These are phyloP conservation scores for Botrytis aclada DNA, from an alignment of 2,329 filamentous ascomycete genomes.

Conservation along the genomic window DNA sequence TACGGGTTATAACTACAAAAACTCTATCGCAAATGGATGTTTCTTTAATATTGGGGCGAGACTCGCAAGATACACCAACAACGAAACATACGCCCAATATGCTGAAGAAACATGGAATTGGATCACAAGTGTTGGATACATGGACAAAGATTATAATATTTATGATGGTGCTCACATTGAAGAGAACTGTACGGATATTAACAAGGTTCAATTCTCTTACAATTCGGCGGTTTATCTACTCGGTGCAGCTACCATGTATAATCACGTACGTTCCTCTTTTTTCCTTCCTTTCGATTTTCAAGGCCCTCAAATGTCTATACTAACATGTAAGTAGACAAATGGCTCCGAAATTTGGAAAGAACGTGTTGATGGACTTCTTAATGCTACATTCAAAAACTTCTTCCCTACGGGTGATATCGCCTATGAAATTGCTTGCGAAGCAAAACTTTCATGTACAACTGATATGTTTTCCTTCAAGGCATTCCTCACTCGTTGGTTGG, in stretches of 20 bases:
- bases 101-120: conserved; percentile 69
- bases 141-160: conserved; percentile 55
- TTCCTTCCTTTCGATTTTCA: conserved; percentile 49
- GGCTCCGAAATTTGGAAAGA: conserved; percentile 41
- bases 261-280: conserved; percentile 46
- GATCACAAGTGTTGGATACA: conserved; percentile 54
- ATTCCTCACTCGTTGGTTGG: conserved; percentile 60
- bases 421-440: conserved; percentile 59
- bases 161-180: conserved; percentile 52
- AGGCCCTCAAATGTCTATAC: conserved; percentile 4
- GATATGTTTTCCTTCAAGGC: conserved; percentile 66
- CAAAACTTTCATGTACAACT: conserved; percentile 52
- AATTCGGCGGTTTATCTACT: conserved; percentile 66
- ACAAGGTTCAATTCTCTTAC: conserved; percentile 65
- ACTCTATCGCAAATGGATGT: conserved; percentile 64
- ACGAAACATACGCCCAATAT: conserved; percentile 75
- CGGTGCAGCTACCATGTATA: conserved; percentile 45
- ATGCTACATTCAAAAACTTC: conserved; percentile 38
- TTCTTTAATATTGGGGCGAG: conserved; percentile 68
- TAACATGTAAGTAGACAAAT: conserved; percentile 32
- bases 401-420: conserved; percentile 50
- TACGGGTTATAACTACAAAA: conserved; percentile 59
- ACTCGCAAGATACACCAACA: conserved; percentile 73
- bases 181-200: conserved; percentile 49
- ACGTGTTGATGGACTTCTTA: conserved; percentile 39